Conservation (phyloP, 176 grass and related monocot genomes). For the Elymus sibiricus region DNA sequence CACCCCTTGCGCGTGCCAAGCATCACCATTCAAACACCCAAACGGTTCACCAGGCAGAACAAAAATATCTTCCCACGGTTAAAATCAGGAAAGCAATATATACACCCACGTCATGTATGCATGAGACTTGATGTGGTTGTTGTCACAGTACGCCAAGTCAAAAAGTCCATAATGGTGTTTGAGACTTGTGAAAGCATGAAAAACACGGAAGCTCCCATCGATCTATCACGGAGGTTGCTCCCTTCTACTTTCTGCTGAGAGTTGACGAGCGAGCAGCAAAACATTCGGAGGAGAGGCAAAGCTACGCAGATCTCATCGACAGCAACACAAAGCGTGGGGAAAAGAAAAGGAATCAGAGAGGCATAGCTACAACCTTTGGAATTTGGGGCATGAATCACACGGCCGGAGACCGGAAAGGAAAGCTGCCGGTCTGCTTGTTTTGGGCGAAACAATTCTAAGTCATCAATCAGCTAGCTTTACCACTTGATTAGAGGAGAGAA, state of each 20-base stretch:
- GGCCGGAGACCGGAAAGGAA: background rate
- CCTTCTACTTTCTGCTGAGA: background rate
- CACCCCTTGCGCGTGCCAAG: background rate
- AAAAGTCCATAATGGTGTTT: background rate
- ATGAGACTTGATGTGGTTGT: background rate
- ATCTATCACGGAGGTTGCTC: background rate
- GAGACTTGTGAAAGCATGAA: background rate
- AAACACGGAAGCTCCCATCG: background rate
- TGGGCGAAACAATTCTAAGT: background rate
- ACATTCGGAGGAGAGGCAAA: background rate
- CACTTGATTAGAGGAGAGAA: background rate
- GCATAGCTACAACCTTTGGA: background rate
- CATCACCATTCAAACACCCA: background rate
- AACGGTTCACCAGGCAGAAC: background rate
- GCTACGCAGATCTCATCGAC: background rate
- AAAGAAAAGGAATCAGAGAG: background rate
- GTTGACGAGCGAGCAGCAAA: background rate
- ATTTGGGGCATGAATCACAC: background rate
- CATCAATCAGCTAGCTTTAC: background rate
- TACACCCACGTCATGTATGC: background rate
- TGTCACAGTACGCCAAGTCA: no score
- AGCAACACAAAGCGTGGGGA: background rate
- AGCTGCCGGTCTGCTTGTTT: background rate
- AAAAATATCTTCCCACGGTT: background rate
- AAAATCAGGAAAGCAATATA: no score